Base-by-base conservation (phyloP, 2,329 filamentous ascomycete species). In the Aureobasidium leucospermi region DNA sequence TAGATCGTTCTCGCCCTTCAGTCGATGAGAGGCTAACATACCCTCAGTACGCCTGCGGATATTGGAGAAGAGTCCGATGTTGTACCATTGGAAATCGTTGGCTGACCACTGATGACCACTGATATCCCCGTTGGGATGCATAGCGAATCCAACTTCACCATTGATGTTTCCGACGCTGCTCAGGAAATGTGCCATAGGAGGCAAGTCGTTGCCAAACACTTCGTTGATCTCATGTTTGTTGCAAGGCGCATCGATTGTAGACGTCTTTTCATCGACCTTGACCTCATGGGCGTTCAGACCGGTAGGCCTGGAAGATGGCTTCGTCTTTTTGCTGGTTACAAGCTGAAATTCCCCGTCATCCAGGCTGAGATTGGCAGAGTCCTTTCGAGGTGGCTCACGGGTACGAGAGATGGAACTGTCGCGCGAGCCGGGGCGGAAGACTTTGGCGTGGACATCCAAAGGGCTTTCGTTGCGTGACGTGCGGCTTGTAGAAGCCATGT, bases 21-120 rank as follows among this genome's bases (percentile, higher is more conserved):
- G 60, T n/a, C 72, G 68, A 62, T 76, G 73, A 3, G 71, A 69
- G 6, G 73, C 74, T 5, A 78, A 67, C 38, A 72, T 72, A 6
- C 77, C 77, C 63, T 78, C 76, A 3, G 76, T 70, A 57, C 66
- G 71, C 66, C 73, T 71, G 51, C 73, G 71, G 13, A 66, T 71
- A 60, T 76, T 73, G 36, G 71, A 74, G 62, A 73, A 79, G 29
- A 70, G 69, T 2, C 77, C 77, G 41, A 79, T 73, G 59, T 76
- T 76, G 51, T 72, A 68, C 77, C 77, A 79, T 42, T 74, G 67
- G 47, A 69, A 76, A 3, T 71, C 67, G 1, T 60, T 56, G 0
- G 61, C 60, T 6, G 73, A 75, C 77, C 77, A 79, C 61, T 77
- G 74, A 56, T 79, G 77, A 1, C 76, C 77, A 29, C 74, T 74